These are phyloP conservation scores for Rhinocladiella mackenziei DNA, from an alignment of 2,329 filamentous ascomycete genomes.

Conservation along the genomic window DNA sequence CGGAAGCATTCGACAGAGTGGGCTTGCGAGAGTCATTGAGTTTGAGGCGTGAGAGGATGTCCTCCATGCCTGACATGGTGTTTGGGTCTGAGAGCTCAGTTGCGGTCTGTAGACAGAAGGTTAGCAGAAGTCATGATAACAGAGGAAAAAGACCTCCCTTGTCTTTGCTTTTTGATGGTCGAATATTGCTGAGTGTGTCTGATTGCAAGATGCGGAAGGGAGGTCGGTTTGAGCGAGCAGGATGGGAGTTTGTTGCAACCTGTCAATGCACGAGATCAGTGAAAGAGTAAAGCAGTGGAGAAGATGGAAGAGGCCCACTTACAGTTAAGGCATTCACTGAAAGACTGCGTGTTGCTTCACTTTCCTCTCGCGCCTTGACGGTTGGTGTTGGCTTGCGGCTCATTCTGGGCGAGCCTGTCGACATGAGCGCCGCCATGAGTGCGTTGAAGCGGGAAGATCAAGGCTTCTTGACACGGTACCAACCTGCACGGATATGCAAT, in stretches of 20 bases:
- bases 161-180: constrained; percentile 18
- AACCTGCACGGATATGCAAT: constrained; percentile 22
- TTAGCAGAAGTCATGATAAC: constrained; percentile 3
- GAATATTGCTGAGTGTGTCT: constrained; percentile 21
- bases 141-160: constrained; percentile 14
- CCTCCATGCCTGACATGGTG: constrained; percentile 56
- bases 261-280: constrained; percentile 31
- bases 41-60: constrained; percentile 46
- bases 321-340: constrained; percentile 16
- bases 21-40: constrained; percentile 34
- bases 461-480: constrained; percentile 5
- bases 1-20: constrained; percentile 15
- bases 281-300: constrained; percentile 5
- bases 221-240: constrained; percentile 8
- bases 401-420: constrained; percentile 25
- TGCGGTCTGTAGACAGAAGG: constrained; percentile 6
- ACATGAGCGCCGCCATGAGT: constrained; percentile 23
- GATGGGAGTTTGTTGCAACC: constrained; percentile 29
- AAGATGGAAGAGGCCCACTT: constrained; percentile 1
- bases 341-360: constrained; percentile 13
- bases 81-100: constrained; percentile 30
- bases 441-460: background rate
- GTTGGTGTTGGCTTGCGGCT: constrained; percentile 27
- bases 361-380: constrained; percentile 24
- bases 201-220: constrained; percentile 17